Conservation (phyloP, 768 basidiomycete species). For the Mycena rebaudengoi region DNA sequence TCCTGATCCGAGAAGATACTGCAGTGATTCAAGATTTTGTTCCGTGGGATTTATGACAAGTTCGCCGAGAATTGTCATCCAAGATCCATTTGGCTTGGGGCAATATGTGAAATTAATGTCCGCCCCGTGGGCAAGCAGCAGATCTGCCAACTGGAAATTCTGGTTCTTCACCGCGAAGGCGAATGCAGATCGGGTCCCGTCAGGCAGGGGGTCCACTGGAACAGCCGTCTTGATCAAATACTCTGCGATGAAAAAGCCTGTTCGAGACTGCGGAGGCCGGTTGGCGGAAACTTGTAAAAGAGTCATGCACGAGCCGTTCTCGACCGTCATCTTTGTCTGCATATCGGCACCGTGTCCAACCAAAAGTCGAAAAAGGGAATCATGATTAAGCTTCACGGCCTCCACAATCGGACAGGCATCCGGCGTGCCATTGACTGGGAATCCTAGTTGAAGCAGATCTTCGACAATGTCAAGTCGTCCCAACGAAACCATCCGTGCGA, state of each 20-base stretch:
- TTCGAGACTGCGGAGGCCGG: neutral
- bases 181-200: constrained; percentile 4
- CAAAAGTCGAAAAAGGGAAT: constrained; percentile 13
- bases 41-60: constrained; percentile 9
- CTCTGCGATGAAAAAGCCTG: neutral
- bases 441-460: constrained; percentile 7
- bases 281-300: neutral
- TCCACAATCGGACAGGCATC: constrained; percentile 6
- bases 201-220: constrained; percentile 3
- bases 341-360: constrained; percentile 10
- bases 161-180: constrained; percentile 13
- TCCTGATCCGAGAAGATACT: neutral
- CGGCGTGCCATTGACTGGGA: constrained; percentile 6
- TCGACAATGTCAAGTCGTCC: constrained; percentile 7
- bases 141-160: constrained; percentile 16
- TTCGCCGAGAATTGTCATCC: constrained; percentile 11
- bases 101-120: constrained; percentile 12
- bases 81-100: neutral
- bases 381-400: constrained; percentile 14
- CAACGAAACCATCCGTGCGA: constrained; percentile 7
- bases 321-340: neutral
- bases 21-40: constrained; percentile 4
- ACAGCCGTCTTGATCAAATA: constrained; percentile 9
- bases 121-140: constrained; percentile 3
- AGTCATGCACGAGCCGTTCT: neutral